Evolutionary conservation across 2,329 filamentous ascomycete species (phyloP).

Genomic region (Pseudogymnoascus sp.): DNA sequence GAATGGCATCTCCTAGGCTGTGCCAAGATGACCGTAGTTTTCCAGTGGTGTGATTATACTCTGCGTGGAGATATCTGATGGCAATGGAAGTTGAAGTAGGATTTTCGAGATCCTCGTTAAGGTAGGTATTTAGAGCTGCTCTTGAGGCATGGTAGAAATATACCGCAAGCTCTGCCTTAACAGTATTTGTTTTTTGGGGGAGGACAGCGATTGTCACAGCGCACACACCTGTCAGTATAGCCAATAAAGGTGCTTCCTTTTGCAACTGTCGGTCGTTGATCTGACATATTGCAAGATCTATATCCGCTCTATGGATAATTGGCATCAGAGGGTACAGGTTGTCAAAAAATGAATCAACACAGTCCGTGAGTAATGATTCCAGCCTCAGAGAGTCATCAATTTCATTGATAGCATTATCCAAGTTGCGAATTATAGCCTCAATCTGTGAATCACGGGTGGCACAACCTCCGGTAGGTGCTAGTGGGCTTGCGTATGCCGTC

Average conservation of each 20-base stretch:
- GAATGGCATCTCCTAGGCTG: background rate
- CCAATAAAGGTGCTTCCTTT: background rate
- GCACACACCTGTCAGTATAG: background rate
- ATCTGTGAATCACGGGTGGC: background rate
- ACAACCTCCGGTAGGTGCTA: background rate
- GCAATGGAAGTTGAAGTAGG: background rate
- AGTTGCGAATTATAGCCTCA: background rate
- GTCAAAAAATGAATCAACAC: background rate
- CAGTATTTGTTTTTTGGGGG: background rate
- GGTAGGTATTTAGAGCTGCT: background rate
- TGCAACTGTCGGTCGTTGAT: background rate
- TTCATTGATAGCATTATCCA: background rate
- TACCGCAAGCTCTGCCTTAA: background rate
- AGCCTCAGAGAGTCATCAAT: background rate
- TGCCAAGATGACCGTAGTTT: background rate
- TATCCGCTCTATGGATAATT: background rate
- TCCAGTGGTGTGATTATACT: background rate
- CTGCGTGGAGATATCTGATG: background rate
- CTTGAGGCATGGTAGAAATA: background rate
- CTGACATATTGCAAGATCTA: background rate
- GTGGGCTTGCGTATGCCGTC: background rate
- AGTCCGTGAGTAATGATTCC: background rate
- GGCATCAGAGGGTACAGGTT: background rate
- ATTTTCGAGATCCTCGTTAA: background rate
- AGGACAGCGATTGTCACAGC: background rate